Percentiles rank a stretch among this genome's conserved stretches.
Evolutionary conservation across 257 asterid species (phyloP).

Genomic region (Solanum tacnaense): DNA sequence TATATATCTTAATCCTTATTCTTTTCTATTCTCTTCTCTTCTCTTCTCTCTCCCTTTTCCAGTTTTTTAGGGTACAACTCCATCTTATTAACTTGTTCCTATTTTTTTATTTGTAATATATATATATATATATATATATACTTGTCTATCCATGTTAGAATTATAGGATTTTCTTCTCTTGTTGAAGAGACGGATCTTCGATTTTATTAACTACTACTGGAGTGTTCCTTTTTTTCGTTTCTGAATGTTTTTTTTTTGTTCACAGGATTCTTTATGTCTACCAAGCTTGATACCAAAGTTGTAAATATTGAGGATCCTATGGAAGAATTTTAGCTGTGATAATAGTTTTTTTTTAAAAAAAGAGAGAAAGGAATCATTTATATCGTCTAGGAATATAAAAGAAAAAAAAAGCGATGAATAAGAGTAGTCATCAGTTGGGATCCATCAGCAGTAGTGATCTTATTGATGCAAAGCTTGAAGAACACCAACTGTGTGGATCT

Average conservation of each 20-base stretch:
- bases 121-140: neutral
- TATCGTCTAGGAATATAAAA: neutral
- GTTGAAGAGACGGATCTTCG: neutral
- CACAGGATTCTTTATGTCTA: neutral
- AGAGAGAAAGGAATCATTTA: neutral
- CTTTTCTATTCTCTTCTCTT: constrained; percentile 3
- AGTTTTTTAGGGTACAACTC: neutral
- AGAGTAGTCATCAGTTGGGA: constrained; percentile 46
- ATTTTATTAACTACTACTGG: neutral
- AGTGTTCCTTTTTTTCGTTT: neutral
- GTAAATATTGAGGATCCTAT: neutral
- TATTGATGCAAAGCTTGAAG: constrained; percentile 93
- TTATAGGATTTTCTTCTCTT: neutral
- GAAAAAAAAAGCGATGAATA: constrained; percentile 29
- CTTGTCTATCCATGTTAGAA: neutral
- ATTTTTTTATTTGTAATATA: neutral
- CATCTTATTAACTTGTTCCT: neutral
- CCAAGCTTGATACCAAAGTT: neutral
- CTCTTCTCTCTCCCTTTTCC: neutral
- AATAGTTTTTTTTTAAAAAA: neutral
- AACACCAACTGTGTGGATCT: constrained; percentile 89
- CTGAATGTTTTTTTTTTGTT: neutral
- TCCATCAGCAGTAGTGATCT: constrained; percentile 76
- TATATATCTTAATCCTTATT: constrained; percentile 13
- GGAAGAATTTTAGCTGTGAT: neutral